Base-by-base conservation (phyloP, 805 yeast species). In the Clavispora asparagi region DNA sequence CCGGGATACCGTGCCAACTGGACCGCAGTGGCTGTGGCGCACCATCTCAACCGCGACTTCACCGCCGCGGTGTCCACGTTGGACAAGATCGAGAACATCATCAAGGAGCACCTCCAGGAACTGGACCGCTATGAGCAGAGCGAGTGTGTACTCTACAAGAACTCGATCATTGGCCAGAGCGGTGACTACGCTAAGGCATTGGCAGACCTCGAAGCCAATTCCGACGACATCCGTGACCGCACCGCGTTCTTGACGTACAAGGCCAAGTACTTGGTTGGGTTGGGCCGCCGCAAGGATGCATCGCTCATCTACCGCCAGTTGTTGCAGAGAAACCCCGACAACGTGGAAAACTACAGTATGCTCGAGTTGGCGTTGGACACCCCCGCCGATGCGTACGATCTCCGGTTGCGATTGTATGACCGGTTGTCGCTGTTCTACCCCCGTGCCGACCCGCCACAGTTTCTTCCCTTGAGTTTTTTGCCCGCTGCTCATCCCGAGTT, bases 1-100 rank as follows among this genome's bases (percentile, higher is more conserved):
- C 82, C 94, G 10, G 95, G 95, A 0, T 87, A 81, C 61, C 78
- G 97, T 53, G 90, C 92, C 50, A 87, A 88, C 60, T 91, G 97
- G 96, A 86, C 95, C 1, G 83, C 85, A 0, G 74, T 86, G 43
- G 96, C 96, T 1, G 75, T 89, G 38, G 96, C 97, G 1, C 88
- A 85, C 60, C 87, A 87, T 63, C 71, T 91, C 60, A 79, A 79
- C 61, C 77, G 78, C 25, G 87, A 90, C 58, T 77, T 74, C 58
- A 71, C 70, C 32, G 79, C 79, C 23, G 92, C 96, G 7, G 83
- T 83, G 46, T 78, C 78, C 46, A 86, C 92, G 1, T 74, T 91
- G 55, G 60, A 78, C 17, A 82, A 85, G 56, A 88, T 87, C 57
- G 97, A 92, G 63, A 83, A 78, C 28, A 68, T 87, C 29, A 79